These are phyloP conservation scores for Leucogyrophana mollusca DNA, from an alignment of 768 basidiomycete genomes.

Conservation along the genomic window DNA sequence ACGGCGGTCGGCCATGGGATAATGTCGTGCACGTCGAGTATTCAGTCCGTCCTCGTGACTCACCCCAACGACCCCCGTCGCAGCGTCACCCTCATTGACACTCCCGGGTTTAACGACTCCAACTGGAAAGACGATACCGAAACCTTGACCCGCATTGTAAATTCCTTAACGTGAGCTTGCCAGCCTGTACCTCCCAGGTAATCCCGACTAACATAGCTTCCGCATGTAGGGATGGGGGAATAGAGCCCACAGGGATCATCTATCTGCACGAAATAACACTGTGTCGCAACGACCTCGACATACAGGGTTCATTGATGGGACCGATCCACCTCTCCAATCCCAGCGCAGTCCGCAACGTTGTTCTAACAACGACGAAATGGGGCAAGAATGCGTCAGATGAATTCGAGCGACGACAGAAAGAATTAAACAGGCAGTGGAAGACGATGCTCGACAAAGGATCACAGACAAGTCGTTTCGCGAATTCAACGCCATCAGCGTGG, in stretches of 20 bases:
- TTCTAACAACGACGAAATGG: conserved; percentile 36
- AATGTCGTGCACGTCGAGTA: conserved; percentile 8
- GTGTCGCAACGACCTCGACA: conserved; percentile 27
- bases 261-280: conserved; percentile 34
- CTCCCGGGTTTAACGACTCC: conserved; percentile 23
- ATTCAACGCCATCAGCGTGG: conserved; percentile 21
- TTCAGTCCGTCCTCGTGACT: conserved; percentile 1
- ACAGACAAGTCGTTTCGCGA: conserved; percentile 18
- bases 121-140: conserved; percentile 16
- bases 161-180: not conserved
- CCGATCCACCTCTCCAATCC: conserved; percentile 19
- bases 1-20: conserved; percentile 9
- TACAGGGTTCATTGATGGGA: conserved; percentile 25
- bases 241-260: conserved; percentile 28
- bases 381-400: conserved; percentile 14
- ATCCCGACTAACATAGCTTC: no score
- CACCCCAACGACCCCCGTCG: not conserved
- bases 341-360: conserved; percentile 24
- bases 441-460: conserved; percentile 26
- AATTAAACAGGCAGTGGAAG: conserved; percentile 30
- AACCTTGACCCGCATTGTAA: conserved; percentile 16
- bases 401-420: conserved; percentile 21
- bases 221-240: no score
- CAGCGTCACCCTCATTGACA: conserved; percentile 17
- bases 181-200: no score